Base-by-base conservation (phyloP, 495 filamentous ascomycete genomes). In the Neurospora sp. region DNA sequence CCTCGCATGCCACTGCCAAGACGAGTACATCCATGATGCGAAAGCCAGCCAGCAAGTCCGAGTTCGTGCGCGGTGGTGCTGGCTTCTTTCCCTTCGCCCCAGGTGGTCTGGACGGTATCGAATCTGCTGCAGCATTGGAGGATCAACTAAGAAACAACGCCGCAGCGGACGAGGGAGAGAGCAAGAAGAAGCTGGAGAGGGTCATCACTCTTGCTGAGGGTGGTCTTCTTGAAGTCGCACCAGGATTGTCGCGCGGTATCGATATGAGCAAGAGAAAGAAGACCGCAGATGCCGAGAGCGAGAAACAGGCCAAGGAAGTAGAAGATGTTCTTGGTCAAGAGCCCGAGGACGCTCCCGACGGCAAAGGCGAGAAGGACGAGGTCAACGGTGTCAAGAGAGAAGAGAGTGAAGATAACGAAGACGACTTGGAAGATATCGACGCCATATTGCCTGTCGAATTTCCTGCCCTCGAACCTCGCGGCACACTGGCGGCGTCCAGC, bases 71-170 rank as follows among this genome's bases (percentile, higher is more conserved):
- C n/a, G 96, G 96, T 18, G 94, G 92, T 23, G 93, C 95, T 27
- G 96, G 96, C 0, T 98, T 97, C 84, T 96, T 97, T 75, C 96
- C 96, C 5, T 99, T 99, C 78, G 91, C 93, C 1, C 96, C 96
- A 1, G 96, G 96, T 66, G 96, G 96, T 5, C 80, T 98, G 41
- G 96, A 98, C 71, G 90, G 90, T 5, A 90, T 97, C n/a, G 91
- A 95, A 78, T 91, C 93, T 12, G 86, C 93, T 18, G 92, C 93
- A 69, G 91, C 88, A 3, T 79, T 92, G 54, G 94, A 96, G 77
- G 90, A 92, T 41, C 88, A 93, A 74, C 80, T 86, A 16, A 71
- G 75, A 3, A 78, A 76, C 18, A 73, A 72, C 41, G 82, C 75
- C 27, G 73, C 71, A 18, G 73, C 73, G 9, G 79, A 78, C 39